Percentiles rank a stretch among this genome's conserved stretches.
These are phyloP conservation scores for Nicotiana attenuata DNA, from an alignment of 257 asterid genomes.

Conservation along the genomic window DNA sequence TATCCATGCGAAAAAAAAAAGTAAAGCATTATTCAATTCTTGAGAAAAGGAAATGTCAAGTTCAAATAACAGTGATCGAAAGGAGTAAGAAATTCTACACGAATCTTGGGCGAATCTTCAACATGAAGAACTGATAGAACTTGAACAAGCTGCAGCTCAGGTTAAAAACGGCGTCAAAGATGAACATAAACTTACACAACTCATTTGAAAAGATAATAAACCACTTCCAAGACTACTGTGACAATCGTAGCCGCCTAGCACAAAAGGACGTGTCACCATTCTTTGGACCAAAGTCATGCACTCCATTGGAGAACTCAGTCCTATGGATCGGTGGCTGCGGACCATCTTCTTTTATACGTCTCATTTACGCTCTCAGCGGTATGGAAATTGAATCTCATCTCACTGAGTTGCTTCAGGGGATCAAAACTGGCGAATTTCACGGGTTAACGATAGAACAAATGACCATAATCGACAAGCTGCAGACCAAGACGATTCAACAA, in stretches of 20 bases:
- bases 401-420: constrained; percentile 29
- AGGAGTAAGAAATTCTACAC: constrained; percentile 20
- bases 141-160: constrained; percentile 20
- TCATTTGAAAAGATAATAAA: constrained; percentile 26
- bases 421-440: constrained; percentile 12
- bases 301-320: constrained; percentile 42
- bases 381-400: constrained; percentile 28
- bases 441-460: constrained; percentile 29
- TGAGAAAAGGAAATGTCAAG: not conserved
- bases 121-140: constrained; percentile 35
- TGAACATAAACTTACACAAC: constrained; percentile 17
- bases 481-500: constrained; percentile 22
- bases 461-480: constrained; percentile 30
- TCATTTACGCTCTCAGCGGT: constrained; percentile 42
- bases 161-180: not conserved
- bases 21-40: not conserved
- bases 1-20: not conserved
- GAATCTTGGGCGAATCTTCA: constrained; percentile 36
- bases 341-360: constrained; percentile 45
- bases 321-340: constrained; percentile 63
- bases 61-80: constrained; percentile 12
- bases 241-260: constrained; percentile 22
- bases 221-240: constrained; percentile 26
- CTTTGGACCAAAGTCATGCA: constrained; percentile 48
- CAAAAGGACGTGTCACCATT: constrained; percentile 36